Evolutionary conservation across 371 early-diverging fungal genomes (phyloP), one percentile per base, ranked within the genome.

Genomic region (Zancudomyces culisetae): DNA sequence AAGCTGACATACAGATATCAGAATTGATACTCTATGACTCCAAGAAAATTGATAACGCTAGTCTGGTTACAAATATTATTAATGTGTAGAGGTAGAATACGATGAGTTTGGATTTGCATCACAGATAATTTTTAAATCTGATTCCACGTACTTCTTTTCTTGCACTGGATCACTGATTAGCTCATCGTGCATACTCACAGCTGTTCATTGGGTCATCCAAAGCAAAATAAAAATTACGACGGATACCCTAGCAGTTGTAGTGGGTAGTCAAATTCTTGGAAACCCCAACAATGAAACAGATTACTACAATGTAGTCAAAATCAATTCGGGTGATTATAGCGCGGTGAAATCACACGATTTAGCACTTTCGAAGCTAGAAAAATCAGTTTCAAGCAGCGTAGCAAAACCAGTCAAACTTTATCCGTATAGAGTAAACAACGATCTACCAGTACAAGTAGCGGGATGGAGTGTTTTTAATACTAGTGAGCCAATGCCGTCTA

Each of bases 101-200:
- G n/a, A n/a, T n/a, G n/a, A n/a, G n/a, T n/a, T n/a, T n/a, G n/a
- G n/a, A n/a, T 35, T 35, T 35, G 35, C 35, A 6, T 6, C 15
- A 6, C 35, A 35, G 35, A 35, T 35, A 35, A 10, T 35, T 35
- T 35, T 15, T 15, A 35, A 35, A 15, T 35, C 35, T 35, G 35
- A 15, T 15, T 15, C 6, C 6, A 35, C 6, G 10, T 35, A 35
- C 15, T 6, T 35, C 6, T n/a, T 28, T 48, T 19, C 48, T 4
- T 48, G 48, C 28, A 48, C 48, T 27, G 48, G 48, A 48, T 20
- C 48, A 18, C 26, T 48, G 15, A 48, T 48, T 8, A 26, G 27
- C 22, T 3, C 2, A 13, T 2, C 2, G 15, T 22, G 18, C 6
- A 24, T 48, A 13, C 3, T 48, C 18, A 48, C 48, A 22, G 48